A percentile compares a stretch with the other conserved stretches of the same genome.
These are phyloP conservation scores for Fusarium papillatum DNA, from an alignment of 2,329 filamentous ascomycete species.

Conservation along the genomic window DNA sequence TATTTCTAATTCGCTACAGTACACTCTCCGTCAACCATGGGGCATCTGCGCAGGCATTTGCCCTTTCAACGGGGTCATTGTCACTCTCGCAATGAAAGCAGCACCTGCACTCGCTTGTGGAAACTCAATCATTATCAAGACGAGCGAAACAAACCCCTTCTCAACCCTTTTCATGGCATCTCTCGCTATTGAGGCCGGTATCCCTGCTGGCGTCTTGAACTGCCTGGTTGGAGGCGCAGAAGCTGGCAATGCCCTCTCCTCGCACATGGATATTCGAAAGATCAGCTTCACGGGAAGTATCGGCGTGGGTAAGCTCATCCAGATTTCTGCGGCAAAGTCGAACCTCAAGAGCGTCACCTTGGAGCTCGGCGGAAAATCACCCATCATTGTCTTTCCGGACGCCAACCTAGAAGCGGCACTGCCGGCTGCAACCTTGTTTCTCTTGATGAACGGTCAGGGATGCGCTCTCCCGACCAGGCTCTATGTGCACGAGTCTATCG, in stretches of 20 bases:
- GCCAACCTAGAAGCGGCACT: neutral
- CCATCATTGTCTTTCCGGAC: neutral
- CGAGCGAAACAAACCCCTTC: neutral
- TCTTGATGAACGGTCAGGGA: neutral
- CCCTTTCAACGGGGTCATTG: neutral
- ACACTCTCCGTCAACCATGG: neutral
- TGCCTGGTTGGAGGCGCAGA: neutral
- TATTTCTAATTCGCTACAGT: neutral
- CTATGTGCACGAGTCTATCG: neutral
- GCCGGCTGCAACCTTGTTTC: neutral
- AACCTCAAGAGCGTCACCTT: neutral
- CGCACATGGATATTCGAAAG: constrained; percentile 4
- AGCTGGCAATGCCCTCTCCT: neutral
- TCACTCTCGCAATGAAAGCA: neutral
- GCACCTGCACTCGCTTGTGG: neutral
- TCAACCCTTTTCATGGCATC: neutral
- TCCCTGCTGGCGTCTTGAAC: neutral
- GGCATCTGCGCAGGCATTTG: neutral
- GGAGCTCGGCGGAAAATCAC: neutral
- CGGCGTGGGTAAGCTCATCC: neutral
- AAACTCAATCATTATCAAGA: neutral
- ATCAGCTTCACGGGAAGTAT: neutral
- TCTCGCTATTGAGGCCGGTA: neutral
- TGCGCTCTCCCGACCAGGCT: neutral
- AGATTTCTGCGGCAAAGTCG: neutral